Base-by-base conservation (phyloP, 805 yeast species). In the Scheffersomyces ergatensis region DNA sequence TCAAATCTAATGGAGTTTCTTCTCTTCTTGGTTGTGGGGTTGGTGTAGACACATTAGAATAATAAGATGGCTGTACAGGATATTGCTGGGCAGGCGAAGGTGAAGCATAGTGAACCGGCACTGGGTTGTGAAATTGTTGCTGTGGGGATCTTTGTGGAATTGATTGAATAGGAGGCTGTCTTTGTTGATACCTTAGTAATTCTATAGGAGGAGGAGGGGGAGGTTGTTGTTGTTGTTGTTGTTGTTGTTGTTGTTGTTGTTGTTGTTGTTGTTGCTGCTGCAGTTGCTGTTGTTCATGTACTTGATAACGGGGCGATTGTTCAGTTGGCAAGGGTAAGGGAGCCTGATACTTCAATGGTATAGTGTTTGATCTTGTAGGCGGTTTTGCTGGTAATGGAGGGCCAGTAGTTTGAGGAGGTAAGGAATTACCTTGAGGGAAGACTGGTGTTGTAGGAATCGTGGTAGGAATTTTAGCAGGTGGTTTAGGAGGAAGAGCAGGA, bases 281-380 rank as follows among this genome's bases (percentile, higher is more conserved):
- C 16, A 14, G 34, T 14, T 19, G 5, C 17, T 26, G 33, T 34
- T 11, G 36, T 19, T n/a, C 21, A 2, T 35, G 14, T 15, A 23
- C 36, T 12, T 11, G 24, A 33, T 6, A 12, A 18, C 14, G 36
- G 17, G 23, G 19, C 6, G n/a, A 19, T 32, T 30, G 36, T 7
- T 29, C 24, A n/a, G n/a, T n/a, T 17, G 64, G 68, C 14, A 61
- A 43, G 0, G 67, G 63, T 16, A 55, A 47, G n/a, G 70, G 70
- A 1, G 57, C 38, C 39, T 57, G 63, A 40, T 65, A 65, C 38
- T 58, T 64, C 26, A 49, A 36, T 3, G 67, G 65, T 15, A 55
- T 27, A 4, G 18, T 24, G 11, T 18, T 2, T 25, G 16, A 23
- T 33, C 30, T 23, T 13, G 35, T 12, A 3, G 48, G 24, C 5